phyloP scores from a whole-genome alignment of 257 asterid species.

The Solanum lycopersicoides region DNA sequence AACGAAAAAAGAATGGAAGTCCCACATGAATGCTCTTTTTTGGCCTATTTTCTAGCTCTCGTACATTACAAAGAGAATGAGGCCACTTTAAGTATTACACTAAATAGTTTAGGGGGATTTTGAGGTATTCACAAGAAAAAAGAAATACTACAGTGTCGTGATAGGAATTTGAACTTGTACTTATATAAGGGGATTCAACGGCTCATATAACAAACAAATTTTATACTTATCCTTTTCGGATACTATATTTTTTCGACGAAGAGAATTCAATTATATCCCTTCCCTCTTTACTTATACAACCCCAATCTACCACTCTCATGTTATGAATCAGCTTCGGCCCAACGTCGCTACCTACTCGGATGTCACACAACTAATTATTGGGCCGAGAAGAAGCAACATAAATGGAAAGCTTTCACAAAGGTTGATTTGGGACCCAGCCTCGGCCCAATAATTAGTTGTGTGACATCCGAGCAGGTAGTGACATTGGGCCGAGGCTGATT shows the following conservation, averaged over 20 bases:
- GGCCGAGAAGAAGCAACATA: background rate
- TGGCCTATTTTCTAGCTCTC: background rate
- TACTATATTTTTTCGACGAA: background rate
- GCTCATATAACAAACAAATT: background rate
- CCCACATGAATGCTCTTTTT: background rate
- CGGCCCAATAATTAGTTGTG: background rate
- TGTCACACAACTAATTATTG: background rate
- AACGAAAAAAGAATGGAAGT: background rate
- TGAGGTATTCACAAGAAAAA: background rate
- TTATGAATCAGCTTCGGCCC: background rate
- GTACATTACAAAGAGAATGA: background rate
- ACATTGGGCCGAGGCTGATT: background rate
- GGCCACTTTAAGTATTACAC: background rate
- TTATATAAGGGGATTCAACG: background rate
- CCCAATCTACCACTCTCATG: background rate
- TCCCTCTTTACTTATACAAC: background rate
- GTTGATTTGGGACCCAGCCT: background rate
- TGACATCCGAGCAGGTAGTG: background rate
- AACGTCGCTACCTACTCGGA: background rate
- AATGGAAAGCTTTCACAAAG: background rate
- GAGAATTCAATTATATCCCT: background rate
- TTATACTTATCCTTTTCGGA: background rate
- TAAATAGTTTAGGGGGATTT: background rate
- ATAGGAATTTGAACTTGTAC: background rate
- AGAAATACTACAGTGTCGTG: background rate